phyloP scores from a whole-genome alignment of 306 rosid genomes.

The Castanopsis chinensis region DNA sequence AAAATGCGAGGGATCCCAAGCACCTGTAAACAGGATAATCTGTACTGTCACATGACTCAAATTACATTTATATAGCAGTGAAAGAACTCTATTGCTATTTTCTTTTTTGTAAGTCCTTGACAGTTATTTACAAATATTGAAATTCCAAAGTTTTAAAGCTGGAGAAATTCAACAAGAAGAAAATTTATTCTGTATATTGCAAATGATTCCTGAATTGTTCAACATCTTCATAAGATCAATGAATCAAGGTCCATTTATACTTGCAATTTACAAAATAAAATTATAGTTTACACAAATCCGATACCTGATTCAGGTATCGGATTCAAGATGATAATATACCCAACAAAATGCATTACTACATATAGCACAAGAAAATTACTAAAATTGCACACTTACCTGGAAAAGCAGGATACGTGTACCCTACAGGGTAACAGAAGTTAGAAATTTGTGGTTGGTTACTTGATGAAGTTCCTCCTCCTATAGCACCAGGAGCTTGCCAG shows the following conservation, averaged over 20 bases:
- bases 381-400: conserved; percentile 35
- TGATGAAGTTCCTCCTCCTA: conserved; percentile 31
- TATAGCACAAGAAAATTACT: conserved; percentile 2
- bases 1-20: conserved; percentile 43
- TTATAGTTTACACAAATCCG: background rate
- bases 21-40: conserved; percentile 35
- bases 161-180: background rate
- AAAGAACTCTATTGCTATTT: background rate
- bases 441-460: conserved; percentile 35
- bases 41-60: conserved; percentile 12
- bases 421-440: conserved; percentile 37
- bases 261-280: background rate
- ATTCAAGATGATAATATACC: background rate
- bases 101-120: background rate
- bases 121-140: background rate
- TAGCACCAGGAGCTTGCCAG: conserved; percentile 32
- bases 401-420: conserved; percentile 42
- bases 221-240: background rate
- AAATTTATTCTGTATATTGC: background rate
- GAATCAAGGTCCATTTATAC: background rate
- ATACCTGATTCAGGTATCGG: background rate
- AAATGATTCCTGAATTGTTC: background rate
- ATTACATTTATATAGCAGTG: background rate
- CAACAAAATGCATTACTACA: background rate
- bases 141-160: background rate